phyloP scores from a whole-genome alignment of 768 basidiomycete genomes.

The Suillus brevipes region DNA sequence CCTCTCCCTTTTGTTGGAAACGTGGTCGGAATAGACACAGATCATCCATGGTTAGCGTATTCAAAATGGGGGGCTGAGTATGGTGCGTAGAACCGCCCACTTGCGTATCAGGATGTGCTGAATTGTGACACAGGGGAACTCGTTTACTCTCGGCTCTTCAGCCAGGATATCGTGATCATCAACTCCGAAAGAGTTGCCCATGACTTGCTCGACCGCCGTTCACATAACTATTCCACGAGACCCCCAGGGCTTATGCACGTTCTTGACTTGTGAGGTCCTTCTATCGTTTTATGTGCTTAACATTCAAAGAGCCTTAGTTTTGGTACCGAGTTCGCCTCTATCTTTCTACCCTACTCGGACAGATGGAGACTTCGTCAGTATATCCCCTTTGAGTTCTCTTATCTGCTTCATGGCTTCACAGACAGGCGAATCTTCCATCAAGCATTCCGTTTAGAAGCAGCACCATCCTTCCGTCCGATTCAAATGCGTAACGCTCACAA shows the following conservation, averaged over 20 bases:
- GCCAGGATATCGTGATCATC: constrained; percentile 25
- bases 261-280: constrained; percentile 20
- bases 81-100: constrained; percentile 13
- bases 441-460: constrained; percentile 32
- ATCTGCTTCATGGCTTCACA: neutral
- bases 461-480: constrained; percentile 29
- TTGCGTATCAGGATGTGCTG: neutral
- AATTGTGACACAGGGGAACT: constrained; percentile 17
- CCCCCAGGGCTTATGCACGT: constrained; percentile 18
- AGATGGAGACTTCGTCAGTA: constrained; percentile 26
- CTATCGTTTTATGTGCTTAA: neutral
- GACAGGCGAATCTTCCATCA: constrained; percentile 37
- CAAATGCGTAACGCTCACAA: constrained; percentile 35
- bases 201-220: constrained; percentile 24
- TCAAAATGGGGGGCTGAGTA: constrained; percentile 21
- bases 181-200: constrained; percentile 28
- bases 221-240: constrained; percentile 25
- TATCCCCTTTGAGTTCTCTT: neutral
- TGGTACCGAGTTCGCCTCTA: constrained; percentile 24
- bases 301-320: constrained; percentile 17
- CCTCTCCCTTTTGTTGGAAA: constrained; percentile 25
- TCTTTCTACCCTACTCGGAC: constrained; percentile 29
- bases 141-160: constrained; percentile 25
- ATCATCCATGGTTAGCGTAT: constrained; percentile 25
- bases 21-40: constrained; percentile 17